Base-by-base conservation (phyloP, 1,284 basidiomycete species). In the Sporisorium sorghi region DNA sequence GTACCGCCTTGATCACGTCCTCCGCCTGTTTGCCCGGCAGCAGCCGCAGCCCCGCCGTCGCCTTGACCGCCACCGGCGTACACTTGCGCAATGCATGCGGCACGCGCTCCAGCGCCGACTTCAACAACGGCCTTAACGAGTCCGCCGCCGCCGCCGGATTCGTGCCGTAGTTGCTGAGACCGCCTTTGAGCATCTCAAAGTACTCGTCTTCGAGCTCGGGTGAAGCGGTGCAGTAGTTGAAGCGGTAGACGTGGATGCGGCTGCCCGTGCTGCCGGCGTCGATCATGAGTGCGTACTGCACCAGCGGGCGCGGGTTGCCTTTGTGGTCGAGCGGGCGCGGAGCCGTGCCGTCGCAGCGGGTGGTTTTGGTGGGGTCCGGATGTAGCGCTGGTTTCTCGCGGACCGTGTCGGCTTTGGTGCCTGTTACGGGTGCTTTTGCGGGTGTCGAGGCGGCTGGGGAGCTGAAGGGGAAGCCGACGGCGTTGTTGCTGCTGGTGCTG, bases 211-310 rank as follows among this genome's bases (percentile, higher is more conserved):
- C 96, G 85, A 93, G 92, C 54, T 88, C 86, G 0, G 94, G 91
- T 43, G 80, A 73, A 19, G 72, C 33, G 0, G 47, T 42, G 62
- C 81, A 80, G 6, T 92, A 81, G 72, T 84, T 84, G 74, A 84
- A 84, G 61, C 78, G 97, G 90, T 98, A 98, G 26, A 98, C 90
- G 87, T 99, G 96, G 80, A 99, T 95, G 17, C 96, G 90, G 1
- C 94, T 97, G 21, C 96, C 96, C 0, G 94, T 97, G 39, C 94
- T 97, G 17, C 96, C 97, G 0, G 97, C 96, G 84, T 99, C 96
- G 85, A 99, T 93, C 90, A 98, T 97, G 79, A 99, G 89, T 0
- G 93, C 94, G 85, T 93, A 99, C 85, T 97, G 94, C 17, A 84
- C 80, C 23, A 81, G 46, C 5, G 79, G 82, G n/a, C 80, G 63